Evolutionary conservation across 495 filamentous ascomycete species (phyloP), one percentile per base, ranked within the genome.

Genomic region (Hypoxylon lienhwacheense): DNA sequence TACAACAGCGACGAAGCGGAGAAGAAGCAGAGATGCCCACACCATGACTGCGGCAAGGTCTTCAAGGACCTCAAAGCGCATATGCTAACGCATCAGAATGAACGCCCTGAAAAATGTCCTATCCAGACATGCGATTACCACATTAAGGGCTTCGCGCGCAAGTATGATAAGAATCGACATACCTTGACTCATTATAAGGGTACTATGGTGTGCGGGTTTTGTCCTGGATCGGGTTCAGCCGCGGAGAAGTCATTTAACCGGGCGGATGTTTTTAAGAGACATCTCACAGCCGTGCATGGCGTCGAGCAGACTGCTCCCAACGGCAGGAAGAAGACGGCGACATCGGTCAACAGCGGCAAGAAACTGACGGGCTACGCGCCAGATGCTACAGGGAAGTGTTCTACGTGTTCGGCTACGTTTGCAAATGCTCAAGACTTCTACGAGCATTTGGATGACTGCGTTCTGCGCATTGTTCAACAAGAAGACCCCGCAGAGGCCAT

Each of bases 81-180:
- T 69, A 91, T 95, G 87, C 79, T 97, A 44, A 99, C 93, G 1
- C 93, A 99, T 70, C 88, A 91, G 72, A 85, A 85, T 44, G 91
- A 97, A 68, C 79, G 93, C 11, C 93, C 93, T 0, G 92, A 97
- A 50, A 99, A 99, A 66, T 99, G 93, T 66, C 93, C 93, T 1
- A 97, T 97, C 47, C 75, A 85, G 48, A 93, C 82, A 7, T 99
- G 93, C 77, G 90, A 96, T 62, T 99, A 96, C 66, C 90, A 96
- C 71, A 79, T 81, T 51, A 97, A 97, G 70, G 93, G 93, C 1
- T 99, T 99, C 64, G 92, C 93, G 3, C 78, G 93, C 31, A 99
- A 97, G 64, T 99, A 99, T 64, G 93, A 99, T 71, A 97, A 97
- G 74, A 97, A 97, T 68, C 77, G 93, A n/a, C 93, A 99, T 66